phyloP scores from a whole-genome alignment of 352 stramenopile genomes.

The Pythium sp. region DNA sequence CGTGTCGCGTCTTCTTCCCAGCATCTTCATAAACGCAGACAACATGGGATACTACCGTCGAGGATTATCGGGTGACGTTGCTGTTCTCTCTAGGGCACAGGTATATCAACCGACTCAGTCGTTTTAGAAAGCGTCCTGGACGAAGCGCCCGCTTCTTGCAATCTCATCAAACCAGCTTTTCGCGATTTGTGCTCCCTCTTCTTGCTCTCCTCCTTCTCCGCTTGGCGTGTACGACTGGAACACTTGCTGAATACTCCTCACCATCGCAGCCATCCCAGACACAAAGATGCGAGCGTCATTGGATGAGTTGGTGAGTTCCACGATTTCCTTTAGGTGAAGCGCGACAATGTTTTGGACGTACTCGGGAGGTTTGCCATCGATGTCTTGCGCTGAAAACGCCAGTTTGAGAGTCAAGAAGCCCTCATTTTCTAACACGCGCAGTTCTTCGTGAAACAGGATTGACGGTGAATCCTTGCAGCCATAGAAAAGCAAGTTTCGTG shows the following conservation, averaged over 20 bases:
- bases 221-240: neutral
- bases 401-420: conserved; percentile 29
- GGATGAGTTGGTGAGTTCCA: neutral
- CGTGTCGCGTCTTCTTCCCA: conserved; percentile 67
- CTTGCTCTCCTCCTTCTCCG: neutral
- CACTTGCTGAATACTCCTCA: conserved; percentile 8
- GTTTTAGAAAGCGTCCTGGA: conserved; percentile 10
- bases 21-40: conserved; percentile 3
- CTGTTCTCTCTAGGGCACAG: neutral
- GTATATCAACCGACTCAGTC: neutral
- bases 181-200: neutral
- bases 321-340: conserved; percentile 18
- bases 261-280: conserved; percentile 11
- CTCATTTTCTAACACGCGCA: conserved; percentile 28
- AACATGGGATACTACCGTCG: neutral
- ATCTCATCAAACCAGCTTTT: conserved; percentile 15
- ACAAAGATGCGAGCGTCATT: conserved; percentile 12
- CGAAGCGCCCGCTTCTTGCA: conserved; percentile 4
- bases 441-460: conserved; percentile 34
- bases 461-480: conserved; percentile 26
- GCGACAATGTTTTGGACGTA: conserved; percentile 29
- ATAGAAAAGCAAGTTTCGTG: conserved; percentile 36
- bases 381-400: conserved; percentile 19
- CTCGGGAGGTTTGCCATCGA: conserved; percentile 5
- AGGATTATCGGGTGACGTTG: neutral